These are phyloP conservation scores for Glarea lozoyensis DNA, from an alignment of 495 filamentous ascomycete genomes.

Conservation along the genomic window DNA sequence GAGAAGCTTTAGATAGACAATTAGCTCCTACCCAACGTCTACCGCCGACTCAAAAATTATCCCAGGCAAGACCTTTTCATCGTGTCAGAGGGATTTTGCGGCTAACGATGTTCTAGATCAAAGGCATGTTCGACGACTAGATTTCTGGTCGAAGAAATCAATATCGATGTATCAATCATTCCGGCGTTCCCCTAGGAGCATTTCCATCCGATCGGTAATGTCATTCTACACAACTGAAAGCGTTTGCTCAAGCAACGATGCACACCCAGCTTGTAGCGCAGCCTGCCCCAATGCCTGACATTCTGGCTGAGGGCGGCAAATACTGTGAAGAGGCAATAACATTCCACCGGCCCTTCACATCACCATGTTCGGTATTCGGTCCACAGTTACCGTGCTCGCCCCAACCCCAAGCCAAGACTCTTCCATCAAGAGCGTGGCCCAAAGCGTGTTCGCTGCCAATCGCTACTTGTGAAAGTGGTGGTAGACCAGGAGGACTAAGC, in stretches of 20 bases:
- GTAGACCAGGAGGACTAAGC: constrained; percentile 51
- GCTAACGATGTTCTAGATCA: constrained; percentile 29
- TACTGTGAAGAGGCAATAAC: constrained; percentile 43
- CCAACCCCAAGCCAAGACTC: constrained; percentile 82
- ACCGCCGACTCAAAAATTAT: constrained; percentile 59
- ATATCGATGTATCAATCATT: too few species aligned
- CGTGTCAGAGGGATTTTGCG: neutral
- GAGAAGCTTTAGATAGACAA: neutral
- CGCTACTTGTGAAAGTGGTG: constrained; percentile 46
- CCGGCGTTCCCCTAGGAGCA: constrained; percentile 9
- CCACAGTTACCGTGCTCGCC: constrained; percentile 97
- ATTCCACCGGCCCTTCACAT: constrained; percentile 57
- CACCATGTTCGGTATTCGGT: constrained; percentile 42
- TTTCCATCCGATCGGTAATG: neutral
- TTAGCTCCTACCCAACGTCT: constrained; percentile 27
- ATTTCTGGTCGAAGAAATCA: neutral
- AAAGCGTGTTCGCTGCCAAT: constrained; percentile 84
- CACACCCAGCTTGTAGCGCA: constrained; percentile 85
- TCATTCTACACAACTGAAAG: neutral
- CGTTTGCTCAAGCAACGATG: constrained; percentile 20
- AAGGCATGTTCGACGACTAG: constrained; percentile 44
- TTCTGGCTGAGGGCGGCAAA: constrained; percentile 31
- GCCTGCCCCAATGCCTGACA: constrained; percentile 61
- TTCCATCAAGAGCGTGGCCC: constrained; percentile 50
- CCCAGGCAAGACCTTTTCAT: constrained; percentile 33